Conservation (phyloP, 805 yeast genomes). For the Kluyveromyces siamensis region DNA sequence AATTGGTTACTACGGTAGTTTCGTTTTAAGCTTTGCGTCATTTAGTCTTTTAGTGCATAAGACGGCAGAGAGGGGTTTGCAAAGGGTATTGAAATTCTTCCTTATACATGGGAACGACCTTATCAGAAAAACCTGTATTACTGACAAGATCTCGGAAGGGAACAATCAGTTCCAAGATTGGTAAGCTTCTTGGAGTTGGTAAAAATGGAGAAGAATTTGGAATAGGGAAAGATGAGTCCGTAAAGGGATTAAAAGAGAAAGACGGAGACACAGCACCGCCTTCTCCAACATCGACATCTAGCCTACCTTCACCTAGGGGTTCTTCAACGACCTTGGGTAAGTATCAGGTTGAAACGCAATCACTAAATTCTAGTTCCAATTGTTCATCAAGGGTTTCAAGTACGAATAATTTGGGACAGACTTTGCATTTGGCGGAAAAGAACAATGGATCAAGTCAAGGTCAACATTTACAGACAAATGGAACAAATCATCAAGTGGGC, state of each 20-base stretch:
- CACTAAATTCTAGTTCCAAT: conserved; percentile 1
- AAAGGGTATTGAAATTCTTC: background rate
- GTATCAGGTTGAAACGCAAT: background rate
- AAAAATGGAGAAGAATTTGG: background rate
- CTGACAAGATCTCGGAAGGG: conserved; percentile 4
- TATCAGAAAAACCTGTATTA: background rate
- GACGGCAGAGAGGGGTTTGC: background rate
- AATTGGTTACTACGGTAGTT: too few relatives aligned
- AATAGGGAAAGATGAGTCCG: background rate
- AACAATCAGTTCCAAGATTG: conserved; percentile 7
- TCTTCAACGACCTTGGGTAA: conserved; percentile 1
- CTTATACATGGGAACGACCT: background rate
- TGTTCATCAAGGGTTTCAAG: conserved; percentile 1
- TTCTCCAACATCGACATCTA: background rate
- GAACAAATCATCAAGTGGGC: background rate
- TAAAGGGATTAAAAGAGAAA: background rate
- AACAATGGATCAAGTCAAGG: background rate
- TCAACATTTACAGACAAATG: background rate
- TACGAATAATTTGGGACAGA: conserved; percentile 2
- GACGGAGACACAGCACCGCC: background rate
- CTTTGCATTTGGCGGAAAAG: conserved; percentile 1
- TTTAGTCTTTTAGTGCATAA: background rate
- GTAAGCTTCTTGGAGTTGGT: conserved; percentile 7
- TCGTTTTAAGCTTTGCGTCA: too few relatives aligned
- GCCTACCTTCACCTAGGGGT: background rate